phyloP scores from a whole-genome alignment of 2,329 filamentous ascomycete species.

The Zalaria sp. region DNA sequence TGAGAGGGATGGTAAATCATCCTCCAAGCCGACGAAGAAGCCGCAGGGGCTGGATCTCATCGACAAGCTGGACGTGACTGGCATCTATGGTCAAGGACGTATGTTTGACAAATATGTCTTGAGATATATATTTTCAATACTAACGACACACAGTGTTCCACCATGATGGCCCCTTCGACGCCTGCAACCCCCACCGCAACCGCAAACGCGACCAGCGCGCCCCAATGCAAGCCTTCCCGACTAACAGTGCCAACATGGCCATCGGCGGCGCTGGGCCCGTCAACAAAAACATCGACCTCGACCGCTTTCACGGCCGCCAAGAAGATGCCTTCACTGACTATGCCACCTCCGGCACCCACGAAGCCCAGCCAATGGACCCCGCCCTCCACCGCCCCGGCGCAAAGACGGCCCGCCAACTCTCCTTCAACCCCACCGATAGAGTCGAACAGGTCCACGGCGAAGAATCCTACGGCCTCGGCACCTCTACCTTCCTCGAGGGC shows the following conservation, averaged over 20 bases:
- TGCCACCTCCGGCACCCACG: constrained; percentile 31
- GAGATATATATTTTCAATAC: constrained; percentile 2
- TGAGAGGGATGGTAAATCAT: constrained; percentile 22
- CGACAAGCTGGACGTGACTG: constrained; percentile 90
- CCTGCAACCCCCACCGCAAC: constrained; percentile 88
- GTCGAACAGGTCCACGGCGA: constrained; percentile 70
- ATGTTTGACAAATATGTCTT: constrained; percentile 12
- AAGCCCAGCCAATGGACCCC: not conserved
- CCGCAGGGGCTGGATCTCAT: constrained; percentile 64
- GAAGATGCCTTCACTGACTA: constrained; percentile 84
- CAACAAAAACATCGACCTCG: constrained; percentile 68
- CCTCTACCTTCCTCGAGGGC: constrained; percentile 90
- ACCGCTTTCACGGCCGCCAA: constrained; percentile 71
- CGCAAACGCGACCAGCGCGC: constrained; percentile 67
- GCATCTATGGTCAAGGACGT: constrained; percentile 88
- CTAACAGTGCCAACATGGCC: constrained; percentile 82
- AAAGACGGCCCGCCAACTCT: constrained; percentile 12
- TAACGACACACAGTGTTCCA: constrained; percentile 59
- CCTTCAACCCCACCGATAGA: constrained; percentile 54
- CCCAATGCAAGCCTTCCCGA: constrained; percentile 93
- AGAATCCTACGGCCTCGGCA: constrained; percentile 71
- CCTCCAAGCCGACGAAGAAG: constrained; percentile 18
- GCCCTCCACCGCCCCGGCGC: not conserved
- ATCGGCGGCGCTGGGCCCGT: constrained; percentile 77
- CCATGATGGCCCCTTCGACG: constrained; percentile 94